Conservation (phyloP, 495 filamentous ascomycete species). For the Penicillium flavigenum region DNA sequence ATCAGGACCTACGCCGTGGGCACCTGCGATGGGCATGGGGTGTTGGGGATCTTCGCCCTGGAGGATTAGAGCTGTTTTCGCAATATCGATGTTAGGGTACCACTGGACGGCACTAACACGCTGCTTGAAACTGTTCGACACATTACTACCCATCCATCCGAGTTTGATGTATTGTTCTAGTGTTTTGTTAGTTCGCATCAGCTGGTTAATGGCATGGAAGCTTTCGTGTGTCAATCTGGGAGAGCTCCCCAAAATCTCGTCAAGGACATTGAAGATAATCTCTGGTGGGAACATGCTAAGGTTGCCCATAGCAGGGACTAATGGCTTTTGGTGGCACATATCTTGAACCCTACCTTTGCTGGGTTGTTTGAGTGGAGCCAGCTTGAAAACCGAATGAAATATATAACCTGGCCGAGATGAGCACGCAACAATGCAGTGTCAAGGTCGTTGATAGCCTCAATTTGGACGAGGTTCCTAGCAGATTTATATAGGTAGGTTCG, state of each 20-base stretch:
- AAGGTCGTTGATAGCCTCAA: neutral
- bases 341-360: neutral
- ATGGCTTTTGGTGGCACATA: neutral
- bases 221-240: conserved; percentile 8
- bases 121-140: neutral
- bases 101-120: neutral
- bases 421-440: neutral
- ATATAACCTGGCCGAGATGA: neutral
- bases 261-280: conserved; percentile 14
- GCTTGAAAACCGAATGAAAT: neutral
- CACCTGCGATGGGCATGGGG: neutral
- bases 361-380: neutral
- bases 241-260: neutral
- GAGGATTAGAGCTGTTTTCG: neutral
- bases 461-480: neutral
- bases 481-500: neutral
- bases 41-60: neutral
- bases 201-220: conserved; percentile 7
- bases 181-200: conserved; percentile 1
- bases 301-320: neutral
- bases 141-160: neutral
- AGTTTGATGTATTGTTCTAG: neutral
- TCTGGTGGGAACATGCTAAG: conserved; percentile 10
- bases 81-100: neutral
- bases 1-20: neutral